Conservation (phyloP, 352 stramenopile genomes). For the Globisporangium apiculatum region DNA sequence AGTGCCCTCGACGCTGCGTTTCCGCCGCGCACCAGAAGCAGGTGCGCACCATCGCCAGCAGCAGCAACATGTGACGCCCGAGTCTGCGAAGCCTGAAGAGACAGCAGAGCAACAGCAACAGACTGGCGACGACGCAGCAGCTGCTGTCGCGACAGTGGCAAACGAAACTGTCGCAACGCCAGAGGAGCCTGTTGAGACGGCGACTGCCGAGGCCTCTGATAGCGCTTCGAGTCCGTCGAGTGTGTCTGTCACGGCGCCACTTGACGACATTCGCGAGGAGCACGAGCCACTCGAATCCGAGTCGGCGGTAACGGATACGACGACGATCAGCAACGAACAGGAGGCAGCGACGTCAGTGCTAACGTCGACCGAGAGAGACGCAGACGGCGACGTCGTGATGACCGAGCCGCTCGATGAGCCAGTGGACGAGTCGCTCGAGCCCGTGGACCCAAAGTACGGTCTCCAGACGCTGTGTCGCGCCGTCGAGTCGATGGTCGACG, state of each 20-base stretch:
- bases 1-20: conserved; percentile 60
- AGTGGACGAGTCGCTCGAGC: background rate
- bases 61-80: background rate
- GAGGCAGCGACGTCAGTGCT: background rate
- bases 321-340: background rate
- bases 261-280: conserved; percentile 8
- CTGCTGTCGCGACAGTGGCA: background rate
- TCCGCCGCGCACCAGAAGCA: conserved; percentile 58
- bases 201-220: too few species aligned
- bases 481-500: conserved; percentile 77
- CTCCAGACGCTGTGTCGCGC: conserved; percentile 69
- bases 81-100: conserved; percentile 8
- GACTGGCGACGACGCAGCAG: background rate
- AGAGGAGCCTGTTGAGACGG: too few species aligned
- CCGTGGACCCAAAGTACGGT: conserved; percentile 66
- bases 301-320: background rate
- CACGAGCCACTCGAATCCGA: background rate
- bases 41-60: background rate
- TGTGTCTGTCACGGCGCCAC: background rate
- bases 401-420: conserved; percentile 14
- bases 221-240: background rate
- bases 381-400: conserved; percentile 71
- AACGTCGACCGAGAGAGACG: conserved; percentile 14
- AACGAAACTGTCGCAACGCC: too few species aligned
- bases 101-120: conserved; percentile 5